Conservation (phyloP, 176 grass and related monocot genomes). For the Pontederia paniculata region DNA sequence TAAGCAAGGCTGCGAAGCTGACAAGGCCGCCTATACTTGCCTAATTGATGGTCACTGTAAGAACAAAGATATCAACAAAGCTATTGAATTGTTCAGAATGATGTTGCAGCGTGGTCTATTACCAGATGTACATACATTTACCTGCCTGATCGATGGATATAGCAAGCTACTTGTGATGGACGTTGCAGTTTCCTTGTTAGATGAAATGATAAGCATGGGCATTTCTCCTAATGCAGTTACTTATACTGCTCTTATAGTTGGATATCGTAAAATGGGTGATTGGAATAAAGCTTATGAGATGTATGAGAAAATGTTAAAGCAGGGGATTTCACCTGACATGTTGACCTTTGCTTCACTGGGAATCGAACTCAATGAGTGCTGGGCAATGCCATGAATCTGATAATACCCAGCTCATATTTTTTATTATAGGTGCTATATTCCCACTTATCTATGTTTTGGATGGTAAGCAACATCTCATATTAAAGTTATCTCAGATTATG, state of each 20-base stretch:
- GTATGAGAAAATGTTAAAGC: slow-evolving; percentile 25
- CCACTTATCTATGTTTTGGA: no score
- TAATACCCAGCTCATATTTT: no score
- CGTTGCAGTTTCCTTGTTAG: slow-evolving; percentile 13
- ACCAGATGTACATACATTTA: slow-evolving; percentile 17
- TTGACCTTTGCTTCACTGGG: slow-evolving; percentile 9
- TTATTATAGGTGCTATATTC: no score
- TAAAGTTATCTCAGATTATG: no score
- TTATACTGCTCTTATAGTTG: slow-evolving; percentile 26
- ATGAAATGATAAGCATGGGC: slow-evolving; percentile 25
- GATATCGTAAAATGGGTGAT: slow-evolving; percentile 28
- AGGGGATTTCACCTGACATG: slow-evolving; percentile 24
- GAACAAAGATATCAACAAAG: slow-evolving; percentile 43
- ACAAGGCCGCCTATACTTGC: slow-evolving; percentile 40
- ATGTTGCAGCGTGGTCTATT: slow-evolving; percentile 24
- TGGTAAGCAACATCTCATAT: no score
- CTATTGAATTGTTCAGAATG: slow-evolving; percentile 31
- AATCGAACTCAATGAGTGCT: not conserved
- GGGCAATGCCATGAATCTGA: no score
- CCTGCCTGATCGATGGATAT: slow-evolving; percentile 31
- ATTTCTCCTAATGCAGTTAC: slow-evolving; percentile 25
- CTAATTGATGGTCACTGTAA: slow-evolving; percentile 52
- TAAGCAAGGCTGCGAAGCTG: slow-evolving; percentile 5
- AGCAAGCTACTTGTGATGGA: slow-evolving; percentile 24
- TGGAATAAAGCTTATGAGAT: slow-evolving; percentile 29